Percentiles rank a stretch among this genome's conserved stretches.
phyloP scores from a whole-genome alignment of 139 green algal species.

The Prasinococcaceae sp. region DNA sequence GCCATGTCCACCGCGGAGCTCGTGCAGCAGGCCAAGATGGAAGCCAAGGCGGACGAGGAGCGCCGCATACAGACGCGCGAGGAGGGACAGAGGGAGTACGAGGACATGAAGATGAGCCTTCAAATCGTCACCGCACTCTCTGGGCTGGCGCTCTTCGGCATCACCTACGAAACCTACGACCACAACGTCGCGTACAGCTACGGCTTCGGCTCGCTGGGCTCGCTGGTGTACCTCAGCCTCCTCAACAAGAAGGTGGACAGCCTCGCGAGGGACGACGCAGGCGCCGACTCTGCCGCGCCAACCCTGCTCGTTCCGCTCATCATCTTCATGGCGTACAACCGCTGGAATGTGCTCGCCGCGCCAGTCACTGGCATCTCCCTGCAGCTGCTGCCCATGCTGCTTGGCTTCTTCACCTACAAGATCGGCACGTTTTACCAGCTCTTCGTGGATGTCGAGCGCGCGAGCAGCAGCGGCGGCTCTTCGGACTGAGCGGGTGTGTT shows the following conservation, averaged over 20 bases:
- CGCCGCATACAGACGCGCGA: no score
- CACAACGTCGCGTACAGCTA: slow-evolving; percentile 61
- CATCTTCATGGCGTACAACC: slow-evolving; percentile 65
- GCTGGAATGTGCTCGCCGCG: slow-evolving; percentile 38
- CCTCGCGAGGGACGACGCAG: slow-evolving; percentile 29
- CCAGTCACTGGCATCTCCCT: slow-evolving; percentile 48
- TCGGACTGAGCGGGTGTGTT: no score
- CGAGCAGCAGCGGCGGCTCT: no score
- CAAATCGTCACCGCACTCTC: no score
- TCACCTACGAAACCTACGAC: no score
- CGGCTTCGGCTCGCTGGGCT: slow-evolving; percentile 51
- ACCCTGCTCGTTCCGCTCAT: slow-evolving; percentile 80
- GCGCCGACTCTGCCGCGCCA: slow-evolving; percentile 34
- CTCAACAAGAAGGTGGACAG: slow-evolving; percentile 59
- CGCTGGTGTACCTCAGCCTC: slow-evolving; percentile 68
- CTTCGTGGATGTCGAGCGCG: slow-evolving; percentile 19
- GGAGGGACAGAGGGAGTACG: no score
- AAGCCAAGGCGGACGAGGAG: no score
- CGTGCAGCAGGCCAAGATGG: no score
- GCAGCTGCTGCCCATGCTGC: slow-evolving; percentile 73
- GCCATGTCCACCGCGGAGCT: no score
- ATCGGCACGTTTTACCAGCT: slow-evolving; percentile 18
- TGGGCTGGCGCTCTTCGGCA: no score
- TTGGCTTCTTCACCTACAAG: slow-evolving; percentile 97
- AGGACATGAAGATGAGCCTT: no score